phyloP scores from a whole-genome alignment of 1,284 basidiomycete species.

The Sporisorium graminicola region DNA sequence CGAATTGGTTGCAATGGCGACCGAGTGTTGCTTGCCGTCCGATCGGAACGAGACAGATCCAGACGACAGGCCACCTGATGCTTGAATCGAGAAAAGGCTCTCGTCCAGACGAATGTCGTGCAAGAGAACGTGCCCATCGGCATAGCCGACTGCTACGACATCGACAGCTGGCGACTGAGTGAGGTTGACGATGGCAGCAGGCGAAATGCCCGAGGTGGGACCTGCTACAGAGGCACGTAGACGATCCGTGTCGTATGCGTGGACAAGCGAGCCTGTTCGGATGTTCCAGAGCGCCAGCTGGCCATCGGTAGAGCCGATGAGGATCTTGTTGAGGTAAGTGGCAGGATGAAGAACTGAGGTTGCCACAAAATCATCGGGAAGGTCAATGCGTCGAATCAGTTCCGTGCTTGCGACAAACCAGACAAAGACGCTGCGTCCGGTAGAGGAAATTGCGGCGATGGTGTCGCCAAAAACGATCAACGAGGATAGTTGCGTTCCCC shows the following conservation, averaged over 20 bases:
- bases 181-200: constrained; percentile 72
- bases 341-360: constrained; percentile 88
- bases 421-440: constrained; percentile 82
- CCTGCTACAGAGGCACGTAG: constrained; percentile 35
- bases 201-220: constrained; percentile 65
- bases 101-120: constrained; percentile 92
- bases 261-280: constrained; percentile 72
- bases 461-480: constrained; percentile 66
- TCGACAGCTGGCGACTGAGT: constrained; percentile 95
- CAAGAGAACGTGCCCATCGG: constrained; percentile 86
- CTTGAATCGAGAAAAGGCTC: constrained; percentile 80
- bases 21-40: constrained; percentile 74
- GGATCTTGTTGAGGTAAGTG: constrained; percentile 95
- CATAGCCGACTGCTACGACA: constrained; percentile 89
- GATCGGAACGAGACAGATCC: constrained; percentile 86
- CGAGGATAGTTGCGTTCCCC: constrained; percentile 43
- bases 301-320: constrained; percentile 86
- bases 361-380: constrained; percentile 77
- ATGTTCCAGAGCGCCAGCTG: constrained; percentile 94
- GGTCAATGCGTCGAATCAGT: constrained; percentile 42
- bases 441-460: constrained; percentile 74
- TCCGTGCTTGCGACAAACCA: constrained; percentile 75
- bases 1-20: constrained; percentile 62
- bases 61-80: constrained; percentile 72
- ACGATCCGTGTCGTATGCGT: constrained; percentile 70